These are phyloP conservation scores for Fusarium sambucinum DNA, from an alignment of 2,329 filamentous ascomycete species.

Conservation along the genomic window DNA sequence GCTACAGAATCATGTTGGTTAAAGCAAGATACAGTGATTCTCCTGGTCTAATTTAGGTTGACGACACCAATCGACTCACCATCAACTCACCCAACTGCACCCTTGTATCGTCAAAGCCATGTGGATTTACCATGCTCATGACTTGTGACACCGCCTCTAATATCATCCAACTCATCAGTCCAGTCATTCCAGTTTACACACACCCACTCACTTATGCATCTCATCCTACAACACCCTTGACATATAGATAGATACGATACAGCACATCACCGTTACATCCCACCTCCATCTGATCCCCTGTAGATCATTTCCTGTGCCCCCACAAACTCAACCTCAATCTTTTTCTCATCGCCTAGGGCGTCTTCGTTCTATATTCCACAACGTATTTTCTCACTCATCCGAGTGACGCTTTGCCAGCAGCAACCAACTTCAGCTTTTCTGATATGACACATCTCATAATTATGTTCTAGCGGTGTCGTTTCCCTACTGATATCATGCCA, in stretches of 20 bases:
- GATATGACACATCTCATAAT: not conserved
- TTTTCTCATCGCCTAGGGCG: constrained; percentile 5
- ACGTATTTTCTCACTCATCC: not conserved
- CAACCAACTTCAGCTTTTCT: not conserved
- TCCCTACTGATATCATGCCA: not conserved
- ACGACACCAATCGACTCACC: not conserved
- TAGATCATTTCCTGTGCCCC: constrained; percentile 4
- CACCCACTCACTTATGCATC: not conserved
- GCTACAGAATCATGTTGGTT: not conserved
- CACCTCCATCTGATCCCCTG: constrained; percentile 8
- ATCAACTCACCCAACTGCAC: not conserved
- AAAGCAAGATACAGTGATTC: not conserved
- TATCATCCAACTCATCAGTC: not conserved
- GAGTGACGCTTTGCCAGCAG: constrained; percentile 1
- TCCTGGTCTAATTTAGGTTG: constrained; percentile 1
- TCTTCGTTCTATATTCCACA: not conserved
- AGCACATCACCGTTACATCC: constrained; percentile 10
- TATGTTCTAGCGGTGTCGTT: not conserved
- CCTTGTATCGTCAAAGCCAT: not conserved
- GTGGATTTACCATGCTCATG: not conserved
- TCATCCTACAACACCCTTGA: not conserved
- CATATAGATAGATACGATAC: constrained; percentile 2
- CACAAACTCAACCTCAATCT: not conserved
- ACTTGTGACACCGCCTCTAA: constrained; percentile 6
- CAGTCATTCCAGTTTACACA: not conserved